Base-by-base conservation (phyloP, 768 basidiomycete genomes). In the Boletus rex-veris region DNA sequence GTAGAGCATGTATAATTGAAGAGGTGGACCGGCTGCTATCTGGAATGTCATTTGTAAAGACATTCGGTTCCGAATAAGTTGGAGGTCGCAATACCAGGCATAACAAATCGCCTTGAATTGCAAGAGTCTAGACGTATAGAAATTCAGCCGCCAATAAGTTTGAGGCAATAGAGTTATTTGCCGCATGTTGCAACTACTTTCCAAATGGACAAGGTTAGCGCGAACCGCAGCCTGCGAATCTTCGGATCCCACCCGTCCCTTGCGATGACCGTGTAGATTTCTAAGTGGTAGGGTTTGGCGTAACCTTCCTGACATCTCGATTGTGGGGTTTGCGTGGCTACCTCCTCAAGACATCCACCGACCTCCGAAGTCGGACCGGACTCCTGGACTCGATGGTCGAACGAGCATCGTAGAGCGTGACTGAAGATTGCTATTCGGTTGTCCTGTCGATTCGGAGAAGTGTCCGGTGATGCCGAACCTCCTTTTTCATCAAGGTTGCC, bases 351-450 rank as follows among this genome's bases (percentile, higher is more conserved):
- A 19, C 12, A 14, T 16, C 10, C 40, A 43, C 60, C 60, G 57
- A 48, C 48, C 26, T 30, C 48, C 56, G 38, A 40, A 28, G 7
- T 31, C 15, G 57, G 47, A 39, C 52, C 61, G 57, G 42, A 5
- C 15, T 35, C 7, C 18, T 19, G 43, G 15, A 4, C 7, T 11
- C n/a, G 37, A 7, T 16, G 5, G 33, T 21, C 11, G 35, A 24
- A 28, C 40, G 12, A 37, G 24, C 14, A 26, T 35, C 31, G 1
- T 19, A 4, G 28, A 44, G 18, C 16, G 11, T 19, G 26, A 35
- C 35, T 26, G 36, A 35, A 9, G 11, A 12, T 54, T 35, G 18
- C 42, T 46, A 37, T 19, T 26, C 16, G 28, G 30, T 42, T 30
- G 39, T 26, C 16, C 8, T 37, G 44, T 30, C 5, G 44, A 52